Conservation (phyloP, 345 rosid species). For the Murraya koenigii region DNA sequence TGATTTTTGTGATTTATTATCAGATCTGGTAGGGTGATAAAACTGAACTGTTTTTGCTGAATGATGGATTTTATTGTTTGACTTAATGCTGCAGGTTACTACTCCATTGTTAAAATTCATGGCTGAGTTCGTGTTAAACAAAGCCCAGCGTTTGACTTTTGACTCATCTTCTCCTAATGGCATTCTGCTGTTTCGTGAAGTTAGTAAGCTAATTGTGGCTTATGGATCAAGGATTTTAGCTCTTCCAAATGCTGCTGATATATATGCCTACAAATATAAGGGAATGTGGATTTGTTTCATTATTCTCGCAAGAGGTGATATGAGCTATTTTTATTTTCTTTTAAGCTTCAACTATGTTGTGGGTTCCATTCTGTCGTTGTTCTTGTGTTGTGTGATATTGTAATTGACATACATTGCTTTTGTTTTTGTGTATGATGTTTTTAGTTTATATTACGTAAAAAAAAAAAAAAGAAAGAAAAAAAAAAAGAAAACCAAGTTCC, state of each 20-base stretch:
- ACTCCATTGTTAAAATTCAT: conserved; percentile 92
- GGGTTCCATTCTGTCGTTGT: not conserved
- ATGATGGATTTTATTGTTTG: conserved; percentile 13
- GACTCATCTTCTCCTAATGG: conserved; percentile 99
- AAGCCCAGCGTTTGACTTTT: conserved; percentile 90
- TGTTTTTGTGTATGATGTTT: not conserved
- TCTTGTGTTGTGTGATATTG: conserved; percentile 4
- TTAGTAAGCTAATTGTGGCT: conserved; percentile 92
- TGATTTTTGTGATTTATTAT: not conserved
- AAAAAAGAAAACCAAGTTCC: not conserved
- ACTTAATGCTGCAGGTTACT: conserved; percentile 67
- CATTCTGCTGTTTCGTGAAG: conserved; percentile 99
- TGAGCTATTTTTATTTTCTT: conserved; percentile 6
- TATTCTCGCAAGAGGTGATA: conserved; percentile 87
- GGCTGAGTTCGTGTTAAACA: conserved; percentile 98
- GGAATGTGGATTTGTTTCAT: conserved; percentile 96
- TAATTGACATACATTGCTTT: not conserved
- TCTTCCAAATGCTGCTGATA: conserved; percentile 90
- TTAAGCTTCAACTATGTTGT: not conserved
- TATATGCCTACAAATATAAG: conserved; percentile 93
- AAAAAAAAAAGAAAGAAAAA: not conserved
- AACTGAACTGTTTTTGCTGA: not conserved
- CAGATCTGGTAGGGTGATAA: not conserved
- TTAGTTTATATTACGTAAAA: not conserved
- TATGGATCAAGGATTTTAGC: conserved; percentile 94